Conservation (phyloP, 2,329 filamentous ascomycete species). For the Lachnellula willkommii region DNA sequence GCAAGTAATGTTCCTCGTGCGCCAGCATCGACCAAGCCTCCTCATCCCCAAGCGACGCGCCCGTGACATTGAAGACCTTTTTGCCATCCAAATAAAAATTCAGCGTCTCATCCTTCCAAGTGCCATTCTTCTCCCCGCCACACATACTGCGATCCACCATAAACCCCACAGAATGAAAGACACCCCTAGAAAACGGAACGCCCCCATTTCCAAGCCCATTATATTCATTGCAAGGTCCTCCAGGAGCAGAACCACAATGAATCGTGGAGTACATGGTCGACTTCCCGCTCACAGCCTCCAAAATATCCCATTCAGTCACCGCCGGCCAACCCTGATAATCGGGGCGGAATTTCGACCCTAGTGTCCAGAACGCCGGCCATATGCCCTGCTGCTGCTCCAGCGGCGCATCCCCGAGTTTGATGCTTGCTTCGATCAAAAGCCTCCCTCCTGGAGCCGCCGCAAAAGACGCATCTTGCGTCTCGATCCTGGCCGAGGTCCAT, state of each 20-base stretch:
- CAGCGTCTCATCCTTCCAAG: constrained; percentile 29
- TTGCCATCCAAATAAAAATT: constrained; percentile 34
- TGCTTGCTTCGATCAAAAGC: constrained; percentile 36
- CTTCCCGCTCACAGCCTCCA: constrained; percentile 40
- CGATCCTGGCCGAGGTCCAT: constrained; percentile 44
- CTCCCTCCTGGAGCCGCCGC: constrained; percentile 30
- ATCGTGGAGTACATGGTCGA: constrained; percentile 34
- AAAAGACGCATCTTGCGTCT: constrained; percentile 36
- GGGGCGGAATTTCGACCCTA: constrained; percentile 36
- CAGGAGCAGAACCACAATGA: constrained; percentile 38
- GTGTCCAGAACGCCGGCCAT: constrained; percentile 45
- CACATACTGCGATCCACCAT: constrained; percentile 31
- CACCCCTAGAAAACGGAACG: neutral
- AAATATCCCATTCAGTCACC: constrained; percentile 41
- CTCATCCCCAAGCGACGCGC: constrained; percentile 25
- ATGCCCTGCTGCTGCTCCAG: constrained; percentile 34
- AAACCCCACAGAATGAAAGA: constrained; percentile 33
- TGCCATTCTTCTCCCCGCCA: neutral
- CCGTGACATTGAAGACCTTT: constrained; percentile 26
- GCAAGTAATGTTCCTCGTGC: constrained; percentile 31
- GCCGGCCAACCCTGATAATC: constrained; percentile 39
- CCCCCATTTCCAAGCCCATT: constrained; percentile 24
- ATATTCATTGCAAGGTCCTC: constrained; percentile 40
- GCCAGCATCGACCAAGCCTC: constrained; percentile 32
- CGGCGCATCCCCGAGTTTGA: constrained; percentile 33